phyloP scores from a whole-genome alignment of 2,329 filamentous ascomycete genomes.

The Cordyceps fumosorosea region DNA sequence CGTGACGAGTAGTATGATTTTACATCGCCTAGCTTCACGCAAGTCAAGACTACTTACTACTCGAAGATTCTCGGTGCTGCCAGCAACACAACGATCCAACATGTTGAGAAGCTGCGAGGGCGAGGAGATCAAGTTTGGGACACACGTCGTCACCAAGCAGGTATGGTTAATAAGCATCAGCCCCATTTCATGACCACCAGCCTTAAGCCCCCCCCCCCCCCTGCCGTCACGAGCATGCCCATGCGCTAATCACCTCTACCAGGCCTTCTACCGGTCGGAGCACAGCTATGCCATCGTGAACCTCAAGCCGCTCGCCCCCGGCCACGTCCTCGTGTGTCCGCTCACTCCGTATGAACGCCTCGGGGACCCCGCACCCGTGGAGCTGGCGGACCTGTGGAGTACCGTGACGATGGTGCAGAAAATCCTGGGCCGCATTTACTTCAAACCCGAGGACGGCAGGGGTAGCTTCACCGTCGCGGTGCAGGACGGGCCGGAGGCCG shows the following conservation, averaged over 20 bases:
- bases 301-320: slow-evolving; percentile 86
- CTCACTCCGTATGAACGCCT: slow-evolving; percentile 62
- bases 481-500: slow-evolving; percentile 86
- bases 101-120: slow-evolving; percentile 20
- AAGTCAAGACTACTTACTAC: neutral
- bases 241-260: neutral
- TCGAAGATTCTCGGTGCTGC: slow-evolving; percentile 15
- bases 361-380: slow-evolving; percentile 62
- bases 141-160: slow-evolving; percentile 69
- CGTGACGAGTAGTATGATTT: neutral
- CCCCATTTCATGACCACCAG: neutral
- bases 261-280: slow-evolving; percentile 83
- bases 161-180: slow-evolving; percentile 34
- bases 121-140: slow-evolving; percentile 58
- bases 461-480: slow-evolving; percentile 87
- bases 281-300: slow-evolving; percentile 88
- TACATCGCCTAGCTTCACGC: neutral
- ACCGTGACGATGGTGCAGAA: slow-evolving; percentile 76
- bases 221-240: neutral
- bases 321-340: slow-evolving; percentile 88
- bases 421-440: slow-evolving; percentile 60
- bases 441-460: slow-evolving; percentile 45
- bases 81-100: slow-evolving; percentile 16
- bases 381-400: slow-evolving; percentile 77
- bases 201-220: neutral